Conservation (phyloP, 164 flowering plant genomes). For the Nymphaea thermarum region DNA sequence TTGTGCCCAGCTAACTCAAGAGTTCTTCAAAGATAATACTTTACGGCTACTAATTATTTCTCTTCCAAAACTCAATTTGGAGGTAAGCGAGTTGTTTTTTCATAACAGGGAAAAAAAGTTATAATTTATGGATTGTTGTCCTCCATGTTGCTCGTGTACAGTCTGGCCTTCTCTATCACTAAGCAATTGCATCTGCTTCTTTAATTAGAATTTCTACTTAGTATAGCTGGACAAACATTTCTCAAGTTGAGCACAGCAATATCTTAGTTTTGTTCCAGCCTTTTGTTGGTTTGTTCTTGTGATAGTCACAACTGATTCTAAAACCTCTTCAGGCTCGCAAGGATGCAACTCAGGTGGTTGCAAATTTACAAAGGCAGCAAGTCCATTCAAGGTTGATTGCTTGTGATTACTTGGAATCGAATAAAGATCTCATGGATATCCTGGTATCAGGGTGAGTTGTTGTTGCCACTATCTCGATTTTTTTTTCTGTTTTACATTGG, state of each 20-base stretch:
- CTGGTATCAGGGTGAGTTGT: conserved; percentile 60
- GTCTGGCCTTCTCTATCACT: background rate
- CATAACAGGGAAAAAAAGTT: background rate
- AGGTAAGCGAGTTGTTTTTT: conserved; percentile 29
- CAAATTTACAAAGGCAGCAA: conserved; percentile 93
- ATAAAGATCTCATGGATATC: conserved; percentile 79
- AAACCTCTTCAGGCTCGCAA: conserved; percentile 51
- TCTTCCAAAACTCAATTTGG: conserved; percentile 81
- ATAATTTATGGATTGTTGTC: background rate
- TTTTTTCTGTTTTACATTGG: too few relatives aligned
- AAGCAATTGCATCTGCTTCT: background rate
- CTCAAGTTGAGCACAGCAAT: background rate
- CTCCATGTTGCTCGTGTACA: background rate
- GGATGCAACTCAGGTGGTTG: conserved; percentile 98
- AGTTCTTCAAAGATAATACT: conserved; percentile 72
- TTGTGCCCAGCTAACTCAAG: conserved; percentile 85
- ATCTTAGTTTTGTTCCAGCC: background rate
- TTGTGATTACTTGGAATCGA: conserved; percentile 85
- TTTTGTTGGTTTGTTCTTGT: background rate
- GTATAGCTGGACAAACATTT: background rate
- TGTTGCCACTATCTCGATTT: too few relatives aligned
- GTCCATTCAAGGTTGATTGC: conserved; percentile 93
- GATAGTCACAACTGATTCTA: background rate
- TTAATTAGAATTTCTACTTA: background rate
- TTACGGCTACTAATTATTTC: conserved; percentile 59